phyloP scores from a whole-genome alignment of 352 stramenopile genomes.

The Globisporangium lucens region DNA sequence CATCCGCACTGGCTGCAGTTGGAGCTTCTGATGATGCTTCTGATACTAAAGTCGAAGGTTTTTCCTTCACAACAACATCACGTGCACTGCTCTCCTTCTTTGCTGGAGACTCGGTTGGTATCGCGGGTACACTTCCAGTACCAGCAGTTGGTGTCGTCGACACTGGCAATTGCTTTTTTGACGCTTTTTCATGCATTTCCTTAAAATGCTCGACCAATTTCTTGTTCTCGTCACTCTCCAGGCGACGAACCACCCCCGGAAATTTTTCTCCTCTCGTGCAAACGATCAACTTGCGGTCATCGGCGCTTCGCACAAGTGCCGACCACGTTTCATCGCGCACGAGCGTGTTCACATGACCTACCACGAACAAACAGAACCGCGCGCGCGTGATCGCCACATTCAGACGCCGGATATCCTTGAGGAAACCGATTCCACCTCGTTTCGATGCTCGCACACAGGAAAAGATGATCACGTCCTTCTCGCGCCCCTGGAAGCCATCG shows the following conservation, averaged over 20 bases:
- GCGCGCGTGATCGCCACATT: constrained; percentile 91
- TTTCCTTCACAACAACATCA: neutral
- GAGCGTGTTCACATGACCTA: constrained; percentile 78
- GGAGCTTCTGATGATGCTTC: neutral
- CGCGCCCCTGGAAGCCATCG: constrained; percentile 97
- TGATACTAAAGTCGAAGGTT: neutral
- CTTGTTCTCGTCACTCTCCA: constrained; percentile 39
- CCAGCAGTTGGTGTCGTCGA: neutral
- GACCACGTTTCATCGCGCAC: constrained; percentile 76
- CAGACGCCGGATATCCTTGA: constrained; percentile 86
- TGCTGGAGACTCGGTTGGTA: neutral
- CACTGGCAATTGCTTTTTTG: constrained; percentile 28
- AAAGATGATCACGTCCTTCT: constrained; percentile 99
- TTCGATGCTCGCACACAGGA: constrained; percentile 91
- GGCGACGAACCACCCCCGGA: constrained; percentile 31
- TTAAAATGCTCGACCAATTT: constrained; percentile 53
- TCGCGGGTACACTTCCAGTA: neutral
- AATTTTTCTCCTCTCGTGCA: constrained; percentile 40
- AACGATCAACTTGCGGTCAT: constrained; percentile 66
- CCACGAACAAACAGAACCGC: constrained; percentile 84
- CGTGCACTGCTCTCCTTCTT: neutral
- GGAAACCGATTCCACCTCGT: constrained; percentile 84
- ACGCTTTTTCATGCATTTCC: constrained; percentile 67
- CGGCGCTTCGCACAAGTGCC: constrained; percentile 69
- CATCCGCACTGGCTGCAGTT: neutral